Conservation (phyloP, 2,329 filamentous ascomycete genomes). For the Malbranchea zuffiana region DNA sequence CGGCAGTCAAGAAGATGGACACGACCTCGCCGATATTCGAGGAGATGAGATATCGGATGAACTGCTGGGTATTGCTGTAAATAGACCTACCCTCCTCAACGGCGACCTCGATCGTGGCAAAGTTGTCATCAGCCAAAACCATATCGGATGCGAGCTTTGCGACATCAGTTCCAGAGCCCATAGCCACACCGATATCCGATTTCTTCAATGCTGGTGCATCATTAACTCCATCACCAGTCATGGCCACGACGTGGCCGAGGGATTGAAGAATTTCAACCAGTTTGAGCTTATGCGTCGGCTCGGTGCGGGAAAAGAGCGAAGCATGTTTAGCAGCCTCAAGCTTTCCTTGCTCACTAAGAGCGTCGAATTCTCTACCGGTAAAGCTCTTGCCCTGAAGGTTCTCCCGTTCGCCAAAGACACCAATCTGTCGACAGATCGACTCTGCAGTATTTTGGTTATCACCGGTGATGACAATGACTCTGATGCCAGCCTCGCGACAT, state of each 20-base stretch:
- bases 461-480: slow-evolving; percentile 94
- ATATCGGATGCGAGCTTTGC: slow-evolving; percentile 95
- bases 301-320: slow-evolving; percentile 89
- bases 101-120: slow-evolving; percentile 90
- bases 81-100: slow-evolving; percentile 96
- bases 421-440: slow-evolving; percentile 94
- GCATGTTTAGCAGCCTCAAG: slow-evolving; percentile 73
- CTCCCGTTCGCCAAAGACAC: slow-evolving; percentile 73
- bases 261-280: slow-evolving; percentile 93
- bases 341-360: slow-evolving; percentile 65
- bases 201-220: slow-evolving; percentile 97
- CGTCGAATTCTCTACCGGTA: slow-evolving; percentile 90
- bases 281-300: slow-evolving; percentile 94
- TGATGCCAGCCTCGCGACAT: slow-evolving; percentile 86
- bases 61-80: slow-evolving; percentile 99
- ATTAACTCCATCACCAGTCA: slow-evolving; percentile 98
- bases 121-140: slow-evolving; percentile 98
- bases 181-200: slow-evolving; percentile 95
- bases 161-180: slow-evolving; percentile 96
- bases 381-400: slow-evolving; percentile 84
- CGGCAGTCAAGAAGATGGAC: slow-evolving; percentile 95
- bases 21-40: slow-evolving; percentile 99
- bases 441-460: slow-evolving; percentile 97
- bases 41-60: slow-evolving; percentile 97
- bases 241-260: slow-evolving; percentile 86